Evolutionary conservation across 2,329 filamentous ascomycete genomes (phyloP), one percentile per base, ranked within the genome.

Genomic region (Trematosphaeria pertusa): DNA sequence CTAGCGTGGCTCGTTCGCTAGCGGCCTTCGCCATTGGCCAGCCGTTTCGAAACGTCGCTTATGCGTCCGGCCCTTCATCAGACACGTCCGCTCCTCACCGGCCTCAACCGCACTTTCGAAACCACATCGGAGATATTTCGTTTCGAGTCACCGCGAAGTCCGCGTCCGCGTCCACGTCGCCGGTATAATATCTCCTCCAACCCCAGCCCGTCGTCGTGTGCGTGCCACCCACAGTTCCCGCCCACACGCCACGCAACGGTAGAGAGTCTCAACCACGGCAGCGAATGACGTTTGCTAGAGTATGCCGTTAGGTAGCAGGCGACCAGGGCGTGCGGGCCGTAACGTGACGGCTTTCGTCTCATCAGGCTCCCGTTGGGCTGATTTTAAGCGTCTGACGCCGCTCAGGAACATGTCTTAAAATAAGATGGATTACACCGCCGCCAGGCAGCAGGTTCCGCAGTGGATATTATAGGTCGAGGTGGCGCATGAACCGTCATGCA

Each of bases 341-440:
- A 26, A 38, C 42, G 34, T 38, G 26, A 7, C 19, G 8, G 28
- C 17, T 32, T 44, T 34, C 26, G 33, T 22, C 20, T 24, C 42
- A 22, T 28, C 34, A 37, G 18, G 17, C 19, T 10, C 24, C 40
- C 31, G 32, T 33, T 35, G 24, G 19, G 28, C 42, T 33, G 42
- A 39, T 35, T 28, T 33, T 35, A 45, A 37, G 24, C 33, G n/a
- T 44, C 41, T 17, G 24, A 31, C 34, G 15, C 32, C n/a, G n/a
- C n/a, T n/a, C 34, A 43, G 33, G 34, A 32, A 31, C 41, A 6
- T 32, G 41, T 44, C 41, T 44, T 44, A 44, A 44, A 43, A 44
- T 37, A 32, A 37, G 41, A 37, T n/a, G n/a, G n/a, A n/a, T n/a
- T n/a, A n/a, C n/a, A n/a, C n/a, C n/a, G n/a, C n/a, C n/a, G n/a